Evolutionary conservation across 164 flowering plant species (phyloP), one percentile per base, ranked within the genome.

Genomic region (Macadamia integrifolia): DNA sequence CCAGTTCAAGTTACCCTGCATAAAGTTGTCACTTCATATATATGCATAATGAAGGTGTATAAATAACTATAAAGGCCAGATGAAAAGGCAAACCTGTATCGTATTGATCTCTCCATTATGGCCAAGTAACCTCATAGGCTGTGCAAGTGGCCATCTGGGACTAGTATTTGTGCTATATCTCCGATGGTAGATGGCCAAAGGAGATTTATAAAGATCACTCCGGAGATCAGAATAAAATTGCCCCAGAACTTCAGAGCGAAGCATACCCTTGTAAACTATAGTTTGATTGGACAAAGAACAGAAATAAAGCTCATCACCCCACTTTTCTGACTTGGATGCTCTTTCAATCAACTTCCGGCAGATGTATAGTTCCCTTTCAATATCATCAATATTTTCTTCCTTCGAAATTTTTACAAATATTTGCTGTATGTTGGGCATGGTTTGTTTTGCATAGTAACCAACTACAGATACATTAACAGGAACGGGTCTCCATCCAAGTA

Each of bases 41-140:
- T 8, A 58, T 9, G 13, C 50, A 46, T 9, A 8, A 1, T 46
- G 12, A 11, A 46, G 50, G 13, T 3, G 13, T 46, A 46, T 46
- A 46, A 46, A 3, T 46, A 46, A 46, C 9, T 46, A 11, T 1
- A 11, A 46, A 46, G 13, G 50, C 13, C 13, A 8, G 9, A 11
- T 1, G 50, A 11, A 11, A 62, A 29, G 11, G 55, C 15, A 43
- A 43, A 89, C 99, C 98, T 92, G 99, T 78, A 95, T 86, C 52
- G 98, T 92, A 66, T 95, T 95, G 70, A 95, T 92, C 81, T 95
- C 99, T 78, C 99, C 99, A 82, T 95, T 95, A 73, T 95, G 99
- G 73, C 99, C 99, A 61, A 95, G 92, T 53, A 95, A 84, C 79
- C 99, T 87, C 99, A 95, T 95, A 60, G 99, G 99, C 69, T 92